Evolutionary conservation across 352 stramenopile genomes (phyloP).

Genomic region (Achlya hypogyna): DNA sequence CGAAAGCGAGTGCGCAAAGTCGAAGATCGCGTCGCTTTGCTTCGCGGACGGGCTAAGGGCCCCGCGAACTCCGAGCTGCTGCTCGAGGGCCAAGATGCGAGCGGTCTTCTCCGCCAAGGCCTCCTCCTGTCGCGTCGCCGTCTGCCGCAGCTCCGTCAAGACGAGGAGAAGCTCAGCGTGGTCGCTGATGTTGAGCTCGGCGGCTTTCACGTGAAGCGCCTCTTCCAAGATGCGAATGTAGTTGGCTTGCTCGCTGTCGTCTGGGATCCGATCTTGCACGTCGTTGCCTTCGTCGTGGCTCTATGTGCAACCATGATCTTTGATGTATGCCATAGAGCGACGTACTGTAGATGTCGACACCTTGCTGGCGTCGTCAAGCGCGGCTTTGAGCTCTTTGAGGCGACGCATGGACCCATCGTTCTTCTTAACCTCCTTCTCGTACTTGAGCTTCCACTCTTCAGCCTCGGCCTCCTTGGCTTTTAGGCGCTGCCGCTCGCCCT

Average conservation of each 20-base stretch:
- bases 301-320: background rate
- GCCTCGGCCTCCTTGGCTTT: slow-evolving; percentile 25
- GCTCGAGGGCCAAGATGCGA: slow-evolving; percentile 22
- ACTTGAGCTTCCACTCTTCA: slow-evolving; percentile 31
- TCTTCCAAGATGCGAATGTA: slow-evolving; percentile 77
- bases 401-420: slow-evolving; percentile 25
- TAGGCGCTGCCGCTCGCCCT: background rate
- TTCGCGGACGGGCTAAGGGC: background rate
- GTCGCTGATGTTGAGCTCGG: slow-evolving; percentile 50
- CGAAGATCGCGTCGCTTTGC: slow-evolving; percentile 18
- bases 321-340: background rate
- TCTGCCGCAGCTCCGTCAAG: slow-evolving; percentile 63
- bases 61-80: background rate
- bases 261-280: background rate
- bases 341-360: no score
- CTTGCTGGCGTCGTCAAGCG: background rate
- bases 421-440: slow-evolving; percentile 36
- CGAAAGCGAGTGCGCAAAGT: slow-evolving; percentile 15
- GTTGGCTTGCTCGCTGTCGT: slow-evolving; percentile 31
- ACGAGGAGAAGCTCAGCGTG: slow-evolving; percentile 72
- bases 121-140: slow-evolving; percentile 62
- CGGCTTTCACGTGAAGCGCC: slow-evolving; percentile 58
- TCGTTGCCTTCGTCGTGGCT: background rate
- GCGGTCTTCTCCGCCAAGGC: slow-evolving; percentile 18
- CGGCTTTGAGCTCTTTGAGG: background rate